Conservation (phyloP, 164 flowering plant species). For the Echeveria elegans region DNA sequence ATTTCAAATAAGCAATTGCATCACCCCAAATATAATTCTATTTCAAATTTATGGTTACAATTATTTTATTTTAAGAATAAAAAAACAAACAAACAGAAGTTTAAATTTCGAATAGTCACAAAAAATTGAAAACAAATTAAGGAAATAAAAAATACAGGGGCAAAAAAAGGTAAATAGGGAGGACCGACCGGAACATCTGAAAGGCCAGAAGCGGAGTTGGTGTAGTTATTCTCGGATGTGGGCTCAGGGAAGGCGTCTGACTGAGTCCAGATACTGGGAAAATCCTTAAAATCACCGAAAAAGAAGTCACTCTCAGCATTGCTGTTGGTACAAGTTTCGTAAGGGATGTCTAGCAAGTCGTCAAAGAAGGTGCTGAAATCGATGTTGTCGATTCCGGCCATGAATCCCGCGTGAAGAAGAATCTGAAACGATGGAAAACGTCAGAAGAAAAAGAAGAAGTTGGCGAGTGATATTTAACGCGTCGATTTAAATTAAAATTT, state of each 20-base stretch:
- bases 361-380: slow-evolving; percentile 76
- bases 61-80: too few species aligned
- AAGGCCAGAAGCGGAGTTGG: slow-evolving; percentile 4
- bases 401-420: background rate
- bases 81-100: too few species aligned
- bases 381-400: slow-evolving; percentile 30
- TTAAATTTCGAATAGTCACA: too few species aligned
- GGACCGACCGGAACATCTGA: slow-evolving; percentile 57
- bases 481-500: background rate
- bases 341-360: slow-evolving; percentile 78
- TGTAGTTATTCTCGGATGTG: slow-evolving; percentile 20
- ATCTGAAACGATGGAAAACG: background rate
- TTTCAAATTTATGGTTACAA: too few species aligned
- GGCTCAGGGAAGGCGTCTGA: slow-evolving; percentile 28
- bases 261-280: slow-evolving; percentile 28
- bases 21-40: too few species aligned
- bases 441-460: background rate
- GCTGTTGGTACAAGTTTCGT: slow-evolving; percentile 14
- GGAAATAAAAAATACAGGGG: too few species aligned
- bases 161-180: too few species aligned
- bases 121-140: too few species aligned
- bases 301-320: slow-evolving; percentile 22
- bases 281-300: slow-evolving; percentile 17
- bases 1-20: too few species aligned
- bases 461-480: background rate